Percentiles rank a stretch among this genome's conserved stretches.
Evolutionary conservation across 2,329 filamentous ascomycete species (phyloP).

Genomic region (Talaromyces sp.): DNA sequence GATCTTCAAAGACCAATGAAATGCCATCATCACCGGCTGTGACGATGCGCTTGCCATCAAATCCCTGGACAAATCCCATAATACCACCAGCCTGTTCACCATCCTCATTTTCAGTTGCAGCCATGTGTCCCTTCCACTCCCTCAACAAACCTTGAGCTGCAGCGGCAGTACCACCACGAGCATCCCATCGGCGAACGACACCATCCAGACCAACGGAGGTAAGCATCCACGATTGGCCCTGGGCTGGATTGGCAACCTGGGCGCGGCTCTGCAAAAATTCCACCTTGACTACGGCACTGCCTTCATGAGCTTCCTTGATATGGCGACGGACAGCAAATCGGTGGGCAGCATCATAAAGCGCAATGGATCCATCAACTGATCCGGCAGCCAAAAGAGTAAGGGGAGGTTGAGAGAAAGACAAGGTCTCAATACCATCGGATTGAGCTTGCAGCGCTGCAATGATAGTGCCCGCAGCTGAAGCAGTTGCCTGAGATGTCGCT

Average conservation of each 20-base stretch:
- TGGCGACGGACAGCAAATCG: slow-evolving; percentile 84
- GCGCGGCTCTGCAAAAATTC: slow-evolving; percentile 69
- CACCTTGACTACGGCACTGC: slow-evolving; percentile 88
- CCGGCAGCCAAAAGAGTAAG: slow-evolving; percentile 64
- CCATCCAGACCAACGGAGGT: slow-evolving; percentile 93
- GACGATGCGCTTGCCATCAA: slow-evolving; percentile 72
- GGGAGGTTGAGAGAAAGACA: slow-evolving; percentile 65
- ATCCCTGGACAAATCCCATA: slow-evolving; percentile 82
- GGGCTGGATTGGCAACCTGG: slow-evolving; percentile 32
- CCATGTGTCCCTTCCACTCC: slow-evolving; percentile 84
- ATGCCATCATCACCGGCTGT: slow-evolving; percentile 85
- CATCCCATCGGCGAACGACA: slow-evolving; percentile 86
- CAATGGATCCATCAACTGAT: slow-evolving; percentile 70
- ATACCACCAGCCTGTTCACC: slow-evolving; percentile 83
- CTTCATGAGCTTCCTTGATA: slow-evolving; percentile 80
- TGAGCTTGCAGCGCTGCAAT: slow-evolving; percentile 83
- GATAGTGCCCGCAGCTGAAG: slow-evolving; percentile 66
- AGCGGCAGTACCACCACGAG: slow-evolving; percentile 66
- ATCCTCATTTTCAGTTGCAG: slow-evolving; percentile 52
- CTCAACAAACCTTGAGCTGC: slow-evolving; percentile 71
- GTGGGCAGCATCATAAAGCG: slow-evolving; percentile 82
- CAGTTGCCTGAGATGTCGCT: slow-evolving; percentile 36
- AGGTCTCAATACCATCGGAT: slow-evolving; percentile 75
- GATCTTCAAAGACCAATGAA: slow-evolving; percentile 49
- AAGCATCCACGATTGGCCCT: slow-evolving; percentile 66